Evolutionary conservation across 2,329 filamentous ascomycete genomes (phyloP), one percentile per base, ranked within the genome.

Genomic region (Xylaria sp.): DNA sequence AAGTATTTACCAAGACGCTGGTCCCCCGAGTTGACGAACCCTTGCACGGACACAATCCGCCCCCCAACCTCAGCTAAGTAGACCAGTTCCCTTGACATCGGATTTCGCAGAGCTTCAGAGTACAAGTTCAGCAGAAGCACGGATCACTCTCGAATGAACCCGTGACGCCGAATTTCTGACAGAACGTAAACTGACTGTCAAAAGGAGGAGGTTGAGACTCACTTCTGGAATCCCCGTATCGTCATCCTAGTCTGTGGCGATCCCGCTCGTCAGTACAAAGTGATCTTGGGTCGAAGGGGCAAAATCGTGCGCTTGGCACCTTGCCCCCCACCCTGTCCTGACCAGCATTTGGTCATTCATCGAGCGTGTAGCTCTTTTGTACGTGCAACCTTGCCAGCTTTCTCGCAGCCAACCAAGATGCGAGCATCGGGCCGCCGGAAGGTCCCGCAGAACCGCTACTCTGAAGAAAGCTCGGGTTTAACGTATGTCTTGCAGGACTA

Each of bases 231-330:
- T 56, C 52, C 56, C 33, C 19, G 15, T 35, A 43, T 38, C 35
- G 25, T 46, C 40, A 57, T 57, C 63, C 52, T 47, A 37, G 52
- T 21, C 42, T 31, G 35, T 52, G 60, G 63, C 31, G 56, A 60
- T 61, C 57, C 57, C 53, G 64, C 38, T 55, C 60, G 63, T 33
- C 55, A 65, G 42, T 37, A 59, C 52, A 50, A 50, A 43, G 58
- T 60, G 62, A 65, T 67, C 55, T 63, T 55, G 54, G 54, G 59
- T 64, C 54, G 51, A 61, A 46, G 56, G 51, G 42, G 33, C 45
- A 50, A 53, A 57, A 53, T 17, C 37, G 52, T 60, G 31, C 21
- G 46, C 62, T 67, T 68, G 70, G 68, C 67, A 70, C 4, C 47
- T 45, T 66, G 63, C 51, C 64, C 60, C 70, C 65, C 65, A 65